Conservation (phyloP, 768 basidiomycete genomes). For the Leccinum aurantiacum region DNA sequence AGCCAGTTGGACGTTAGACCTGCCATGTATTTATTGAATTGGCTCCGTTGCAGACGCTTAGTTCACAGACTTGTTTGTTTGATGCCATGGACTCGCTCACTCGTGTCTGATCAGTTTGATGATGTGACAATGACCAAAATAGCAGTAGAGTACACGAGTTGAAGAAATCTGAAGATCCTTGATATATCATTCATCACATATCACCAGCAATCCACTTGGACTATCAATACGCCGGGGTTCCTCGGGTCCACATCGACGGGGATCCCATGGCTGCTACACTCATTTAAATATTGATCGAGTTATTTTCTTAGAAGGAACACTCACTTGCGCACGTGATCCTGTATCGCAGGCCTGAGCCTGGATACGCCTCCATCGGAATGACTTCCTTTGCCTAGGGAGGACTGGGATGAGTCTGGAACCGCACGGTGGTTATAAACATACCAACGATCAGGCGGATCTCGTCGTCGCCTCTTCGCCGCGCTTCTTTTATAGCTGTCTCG, state of each 20-base stretch:
- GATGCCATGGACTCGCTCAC: neutral
- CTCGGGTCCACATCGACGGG: conserved; percentile 71
- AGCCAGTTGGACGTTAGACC: conserved; percentile 9
- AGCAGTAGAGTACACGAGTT: neutral
- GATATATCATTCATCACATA: neutral
- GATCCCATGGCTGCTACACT: conserved; percentile 58
- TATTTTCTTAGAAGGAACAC: conserved; percentile 13
- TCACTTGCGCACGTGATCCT: conserved; percentile 75
- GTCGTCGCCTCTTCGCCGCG: conserved; percentile 56
- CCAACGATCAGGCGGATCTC: conserved; percentile 85
- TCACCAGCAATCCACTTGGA: conserved; percentile 36
- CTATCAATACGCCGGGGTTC: conserved; percentile 84
- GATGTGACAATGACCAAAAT: neutral
- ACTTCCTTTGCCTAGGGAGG: conserved; percentile 68
- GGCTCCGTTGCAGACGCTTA: neutral
- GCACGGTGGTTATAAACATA: conserved; percentile 34
- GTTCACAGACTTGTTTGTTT: neutral
- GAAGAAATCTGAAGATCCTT: conserved; percentile 2
- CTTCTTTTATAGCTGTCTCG: conserved; percentile 66
- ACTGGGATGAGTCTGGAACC: neutral
- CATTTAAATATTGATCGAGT: neutral
- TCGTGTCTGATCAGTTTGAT: neutral
- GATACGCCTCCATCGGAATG: conserved; percentile 77
- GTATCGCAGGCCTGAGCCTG: conserved; percentile 89
- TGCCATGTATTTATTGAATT: conserved; percentile 11